Base-by-base conservation (phyloP, 2,329 filamentous ascomycete genomes). In the Fusarium tanahbumbuense region DNA sequence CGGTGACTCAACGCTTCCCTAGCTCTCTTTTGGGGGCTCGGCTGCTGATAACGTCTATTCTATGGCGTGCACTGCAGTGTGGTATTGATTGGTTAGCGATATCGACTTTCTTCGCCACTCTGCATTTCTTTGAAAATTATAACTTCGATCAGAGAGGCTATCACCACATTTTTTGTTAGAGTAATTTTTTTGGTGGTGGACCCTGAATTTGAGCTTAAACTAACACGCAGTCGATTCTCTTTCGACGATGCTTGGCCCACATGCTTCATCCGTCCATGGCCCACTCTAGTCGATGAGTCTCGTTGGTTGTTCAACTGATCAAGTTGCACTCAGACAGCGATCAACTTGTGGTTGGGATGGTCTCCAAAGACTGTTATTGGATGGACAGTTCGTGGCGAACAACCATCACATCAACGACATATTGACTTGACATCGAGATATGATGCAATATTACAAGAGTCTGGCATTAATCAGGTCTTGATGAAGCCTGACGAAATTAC, bases 191-290 rank as follows among this genome's bases (percentile, higher is more conserved):
- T 59, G 30, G 53, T 18, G 28, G 56, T 70, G 67, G 67, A 64
- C 53, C 67, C 54, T 57, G 22, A 18, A 46, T n/a, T n/a, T 41
- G 60, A 50, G 53, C 48, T 70, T 56, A 58, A 58, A 67, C 45
- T 62, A 49, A 67, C 47, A 52, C 12, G n/a, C 45, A 64, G 32
- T 59, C 23, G 11, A 32, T 27, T 28, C 23, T 49, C n/a, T 47
- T 49, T 46, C 32, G 56, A 41, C 15, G 34, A 54, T 53, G 27
- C 16, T 22, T 53, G 55, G 50, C 66, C 66, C 66, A 68, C 67
- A 70, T 70, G 40, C 67, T 67, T 70, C 27, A 70, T 68, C n/a
- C 40, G 52, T 52, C 44, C 32, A 32, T 22, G 61, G 41, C 34
- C 67, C 67, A 63, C 67, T 40, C 46, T 56, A 49, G 49, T 41